Base-by-base conservation (phyloP, 306 rosid species). In the Ziziphus jujuba region DNA sequence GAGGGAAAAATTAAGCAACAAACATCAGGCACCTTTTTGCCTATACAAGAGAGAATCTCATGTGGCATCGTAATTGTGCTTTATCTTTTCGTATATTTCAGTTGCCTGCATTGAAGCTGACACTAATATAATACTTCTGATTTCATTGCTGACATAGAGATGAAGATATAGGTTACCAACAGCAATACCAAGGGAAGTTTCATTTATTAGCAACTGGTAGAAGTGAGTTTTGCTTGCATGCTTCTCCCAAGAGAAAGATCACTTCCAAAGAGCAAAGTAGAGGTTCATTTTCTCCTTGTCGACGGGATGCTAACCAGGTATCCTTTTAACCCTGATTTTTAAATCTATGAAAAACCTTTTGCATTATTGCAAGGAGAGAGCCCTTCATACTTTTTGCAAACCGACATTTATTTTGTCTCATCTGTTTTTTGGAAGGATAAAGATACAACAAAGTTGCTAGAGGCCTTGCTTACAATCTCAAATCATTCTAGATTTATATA, bases 241-340 rank as follows among this genome's bases (percentile, higher is more conserved):
- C 82, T 65, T 86, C 97, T 72, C 79, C 90, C 14, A 86, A 75
- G 73, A 69, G 62, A 70, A 93, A 72, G 83, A 74, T 78, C 72
- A 84, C 97, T 22, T 80, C 95, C 5, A 84, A 77, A 62, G 95
- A 87, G 69, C 38, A 59, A 59, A 68, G 49, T 75, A 74, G 84
- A 79, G 87, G 79, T 43, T 74, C 93, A 67, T 85, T 90, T 82
- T 87, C 88, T 43, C 87, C 96, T 38, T 90, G 97, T 73, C 75
- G 48, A 69, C 14, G 73, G 79, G 85, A 87, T 56, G 77, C 87
- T 36, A 93, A 90, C 72, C 99, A 93, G 99, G 99, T 87, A 80
- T 22, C 61, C 15, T 49, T 50, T 15, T 47, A 43, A n/a, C 24
- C 8, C 35, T 21, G 59, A 50, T 51, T 57, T 24, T 48, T 24